These are phyloP conservation scores for Myxozyma geophila DNA, from an alignment of 805 yeast species.

Conservation along the genomic window DNA sequence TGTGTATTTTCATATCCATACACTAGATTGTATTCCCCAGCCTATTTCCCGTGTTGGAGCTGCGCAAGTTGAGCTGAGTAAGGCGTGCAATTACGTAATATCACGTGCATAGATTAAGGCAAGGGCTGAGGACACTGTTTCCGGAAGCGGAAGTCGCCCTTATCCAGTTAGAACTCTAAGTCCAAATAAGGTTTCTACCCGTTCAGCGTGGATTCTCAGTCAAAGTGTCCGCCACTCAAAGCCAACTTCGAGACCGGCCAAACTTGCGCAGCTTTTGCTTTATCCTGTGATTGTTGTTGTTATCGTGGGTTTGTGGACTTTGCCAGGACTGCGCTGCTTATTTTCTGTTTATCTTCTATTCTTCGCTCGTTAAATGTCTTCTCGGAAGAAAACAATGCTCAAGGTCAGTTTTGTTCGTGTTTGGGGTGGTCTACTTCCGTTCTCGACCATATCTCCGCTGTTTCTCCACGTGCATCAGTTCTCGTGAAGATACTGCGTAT, in stretches of 20 bases:
- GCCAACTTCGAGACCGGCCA: background rate
- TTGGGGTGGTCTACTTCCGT: background rate
- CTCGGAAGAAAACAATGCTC: slow-evolving; percentile 52
- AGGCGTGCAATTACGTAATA: background rate
- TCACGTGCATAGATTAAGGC: background rate
- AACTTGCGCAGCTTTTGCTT: background rate
- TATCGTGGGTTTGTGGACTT: background rate
- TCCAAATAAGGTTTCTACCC: background rate
- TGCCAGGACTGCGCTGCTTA: background rate
- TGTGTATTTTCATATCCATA: background rate
- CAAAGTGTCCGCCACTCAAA: background rate
- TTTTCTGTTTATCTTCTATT: background rate
- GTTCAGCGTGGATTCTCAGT: background rate
- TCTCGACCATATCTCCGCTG: background rate
- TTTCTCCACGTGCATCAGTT: background rate
- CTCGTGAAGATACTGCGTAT: background rate
- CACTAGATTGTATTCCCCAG: background rate
- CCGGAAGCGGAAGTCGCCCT: slow-evolving; percentile 15
- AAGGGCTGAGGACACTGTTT: slow-evolving; percentile 9
- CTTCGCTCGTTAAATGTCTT: slow-evolving; percentile 29
- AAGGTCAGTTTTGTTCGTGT: slow-evolving; percentile 39
- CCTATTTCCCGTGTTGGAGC: too few species aligned
- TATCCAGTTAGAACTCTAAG: slow-evolving; percentile 1
- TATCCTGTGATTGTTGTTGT: background rate
- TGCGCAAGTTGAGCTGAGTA: too few species aligned